Evolutionary conservation across 495 filamentous ascomycete species (phyloP).

Genomic region (Penicillium coprophilum): DNA sequence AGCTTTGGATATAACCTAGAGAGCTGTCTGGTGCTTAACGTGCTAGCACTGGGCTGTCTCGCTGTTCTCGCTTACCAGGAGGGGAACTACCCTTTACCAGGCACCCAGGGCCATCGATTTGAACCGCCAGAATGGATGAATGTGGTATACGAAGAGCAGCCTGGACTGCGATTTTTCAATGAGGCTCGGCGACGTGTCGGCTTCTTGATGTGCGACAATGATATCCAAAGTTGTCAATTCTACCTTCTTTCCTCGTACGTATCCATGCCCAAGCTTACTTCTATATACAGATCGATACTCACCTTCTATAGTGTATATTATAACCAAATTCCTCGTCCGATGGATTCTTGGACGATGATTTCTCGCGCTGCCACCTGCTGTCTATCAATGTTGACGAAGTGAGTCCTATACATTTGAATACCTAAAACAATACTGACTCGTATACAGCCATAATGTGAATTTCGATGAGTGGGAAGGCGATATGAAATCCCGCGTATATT

Average conservation of each 20-base stretch:
- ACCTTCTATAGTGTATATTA: conserved; percentile 35
- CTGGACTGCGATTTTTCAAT: conserved; percentile 48
- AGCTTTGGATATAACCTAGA: conserved; percentile 47
- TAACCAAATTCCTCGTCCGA: conserved; percentile 46
- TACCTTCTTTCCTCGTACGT: conserved; percentile 48
- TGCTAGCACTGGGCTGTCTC: conserved; percentile 47
- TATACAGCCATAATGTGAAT: conserved; percentile 40
- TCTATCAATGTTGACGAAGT: conserved; percentile 50
- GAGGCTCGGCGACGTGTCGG: conserved; percentile 48
- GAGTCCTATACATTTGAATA: conserved; percentile 12
- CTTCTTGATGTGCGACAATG: conserved; percentile 49
- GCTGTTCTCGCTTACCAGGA: conserved; percentile 46
- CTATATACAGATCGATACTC: conserved; percentile 7
- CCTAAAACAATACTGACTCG: conserved; percentile 9
- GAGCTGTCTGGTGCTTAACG: conserved; percentile 45
- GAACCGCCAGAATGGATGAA: conserved; percentile 47
- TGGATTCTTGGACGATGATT: conserved; percentile 51
- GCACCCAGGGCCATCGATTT: conserved; percentile 35
- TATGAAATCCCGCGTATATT: conserved; percentile 52
- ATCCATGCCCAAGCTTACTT: background rate
- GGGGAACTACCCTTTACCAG: conserved; percentile 46
- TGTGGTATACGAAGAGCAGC: conserved; percentile 43
- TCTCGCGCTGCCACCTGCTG: conserved; percentile 49
- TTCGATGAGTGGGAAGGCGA: conserved; percentile 52
- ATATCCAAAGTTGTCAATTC: conserved; percentile 49